A percentile compares a stretch with the other conserved stretches of the same genome.
Evolutionary conservation across 257 asterid genomes (phyloP).

Genomic region (Gentiana macrophylla): DNA sequence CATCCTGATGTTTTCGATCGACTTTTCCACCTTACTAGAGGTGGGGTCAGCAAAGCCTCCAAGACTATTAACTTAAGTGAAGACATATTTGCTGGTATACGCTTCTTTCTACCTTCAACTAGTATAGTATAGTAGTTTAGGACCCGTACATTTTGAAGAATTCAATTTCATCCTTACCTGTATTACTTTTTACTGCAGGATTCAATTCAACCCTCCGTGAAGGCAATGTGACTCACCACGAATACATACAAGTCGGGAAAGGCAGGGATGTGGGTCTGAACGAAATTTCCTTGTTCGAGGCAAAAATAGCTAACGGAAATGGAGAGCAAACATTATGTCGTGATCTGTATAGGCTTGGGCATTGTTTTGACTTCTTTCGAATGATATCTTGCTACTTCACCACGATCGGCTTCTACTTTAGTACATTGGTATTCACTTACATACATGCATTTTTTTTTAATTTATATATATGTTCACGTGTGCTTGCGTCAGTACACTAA

Average conservation of each 20-base stretch:
- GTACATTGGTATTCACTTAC: constrained; percentile 60
- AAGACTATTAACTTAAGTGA: constrained; percentile 81
- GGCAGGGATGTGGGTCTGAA: constrained; percentile 96
- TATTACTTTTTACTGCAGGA: constrained; percentile 31
- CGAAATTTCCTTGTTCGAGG: constrained; percentile 89
- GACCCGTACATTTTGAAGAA: neutral
- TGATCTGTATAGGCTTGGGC: constrained; percentile 87
- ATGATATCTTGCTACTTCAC: constrained; percentile 92
- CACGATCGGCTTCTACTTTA: constrained; percentile 85
- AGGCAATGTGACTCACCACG: constrained; percentile 95
- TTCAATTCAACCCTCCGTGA: constrained; percentile 97
- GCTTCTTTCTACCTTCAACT: neutral
- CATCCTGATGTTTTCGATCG: constrained; percentile 96
- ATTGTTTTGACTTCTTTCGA: constrained; percentile 85
- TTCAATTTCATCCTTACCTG: neutral
- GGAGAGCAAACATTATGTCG: constrained; percentile 96
- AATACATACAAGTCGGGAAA: constrained; percentile 94
- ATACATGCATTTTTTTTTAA: neutral
- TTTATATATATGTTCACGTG: too few relatives aligned
- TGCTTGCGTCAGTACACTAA: constrained; percentile 10
- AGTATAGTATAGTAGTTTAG: too few relatives aligned
- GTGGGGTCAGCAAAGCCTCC: constrained; percentile 91
- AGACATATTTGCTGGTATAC: constrained; percentile 73
- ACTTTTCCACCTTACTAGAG: constrained; percentile 87
- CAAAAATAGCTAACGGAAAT: constrained; percentile 70